Percentiles rank a stretch among this genome's conserved stretches.
Evolutionary conservation across 345 rosid species (phyloP).

Genomic region (Mangifera indica): DNA sequence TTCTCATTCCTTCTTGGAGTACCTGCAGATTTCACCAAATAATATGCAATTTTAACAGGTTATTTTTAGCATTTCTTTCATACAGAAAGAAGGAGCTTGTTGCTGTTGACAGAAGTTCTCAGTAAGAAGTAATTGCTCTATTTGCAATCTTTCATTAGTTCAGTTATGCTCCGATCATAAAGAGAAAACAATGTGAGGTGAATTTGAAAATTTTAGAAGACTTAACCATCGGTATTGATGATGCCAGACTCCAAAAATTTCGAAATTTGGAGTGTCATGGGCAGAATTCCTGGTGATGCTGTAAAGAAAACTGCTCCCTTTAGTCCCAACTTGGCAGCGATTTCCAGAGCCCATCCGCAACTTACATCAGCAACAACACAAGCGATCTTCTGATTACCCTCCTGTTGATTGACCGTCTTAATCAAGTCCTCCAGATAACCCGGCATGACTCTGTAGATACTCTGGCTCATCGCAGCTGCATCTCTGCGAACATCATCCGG

Average conservation of each 20-base stretch:
- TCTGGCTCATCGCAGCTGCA: not conserved
- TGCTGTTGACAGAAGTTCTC: no score
- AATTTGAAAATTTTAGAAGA: not conserved
- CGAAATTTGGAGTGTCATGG: conserved; percentile 18
- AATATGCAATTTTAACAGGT: not conserved
- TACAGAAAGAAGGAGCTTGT: no score
- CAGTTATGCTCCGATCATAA: no score
- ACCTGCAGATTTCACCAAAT: conserved; percentile 8
- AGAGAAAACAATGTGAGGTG: not conserved
- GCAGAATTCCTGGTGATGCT: conserved; percentile 20
- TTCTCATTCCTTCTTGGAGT: not conserved
- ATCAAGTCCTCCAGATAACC: conserved; percentile 25
- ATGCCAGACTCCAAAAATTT: conserved; percentile 29
- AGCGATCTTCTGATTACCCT: conserved; percentile 14
- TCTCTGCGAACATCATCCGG: conserved; percentile 25
- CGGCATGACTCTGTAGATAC: conserved; percentile 21
- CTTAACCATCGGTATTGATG: conserved; percentile 20
- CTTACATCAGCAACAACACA: conserved; percentile 24
- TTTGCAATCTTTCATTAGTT: no score
- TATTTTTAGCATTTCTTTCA: not conserved
- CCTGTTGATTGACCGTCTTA: conserved; percentile 14
- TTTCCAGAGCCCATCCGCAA: conserved; percentile 26
- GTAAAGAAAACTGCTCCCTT: conserved; percentile 7
- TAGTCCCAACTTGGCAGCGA: conserved; percentile 24
- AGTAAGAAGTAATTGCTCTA: no score